phyloP scores from a whole-genome alignment of 306 rosid species.

The Vigna mungo region DNA sequence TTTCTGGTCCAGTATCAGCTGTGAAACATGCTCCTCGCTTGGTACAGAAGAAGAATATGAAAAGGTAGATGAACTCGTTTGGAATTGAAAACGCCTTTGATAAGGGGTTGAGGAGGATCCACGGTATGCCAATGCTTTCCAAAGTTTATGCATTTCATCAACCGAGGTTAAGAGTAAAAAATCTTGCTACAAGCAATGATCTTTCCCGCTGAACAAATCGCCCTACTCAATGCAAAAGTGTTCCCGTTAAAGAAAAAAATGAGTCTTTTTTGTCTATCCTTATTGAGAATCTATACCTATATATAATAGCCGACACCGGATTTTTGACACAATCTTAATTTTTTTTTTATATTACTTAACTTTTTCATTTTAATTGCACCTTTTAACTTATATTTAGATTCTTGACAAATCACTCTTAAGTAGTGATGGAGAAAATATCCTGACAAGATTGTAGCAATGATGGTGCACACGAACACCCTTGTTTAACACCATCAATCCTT shows the following conservation, averaged over 20 bases:
- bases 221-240: background rate
- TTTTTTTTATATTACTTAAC: no score
- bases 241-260: background rate
- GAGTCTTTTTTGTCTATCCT: background rate
- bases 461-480: no score
- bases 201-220: background rate
- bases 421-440: no score
- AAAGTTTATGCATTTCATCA: slow-evolving; percentile 27
- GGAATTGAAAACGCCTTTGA: slow-evolving; percentile 30
- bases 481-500: background rate
- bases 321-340: no score
- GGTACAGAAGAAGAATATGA: slow-evolving; percentile 47
- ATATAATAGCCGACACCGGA: no score
- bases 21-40: slow-evolving; percentile 57
- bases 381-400: no score
- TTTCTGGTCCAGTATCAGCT: slow-evolving; percentile 62
- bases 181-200: background rate
- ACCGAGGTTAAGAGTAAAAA: no score
- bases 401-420: no score
- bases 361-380: no score
- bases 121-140: slow-evolving; percentile 20
- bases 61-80: slow-evolving; percentile 39
- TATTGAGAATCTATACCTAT: no score
- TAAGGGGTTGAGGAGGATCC: background rate
- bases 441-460: no score